These are phyloP conservation scores for Saccharum spontaneum DNA, from an alignment of 176 grass and related monocot genomes.

Conservation along the genomic window DNA sequence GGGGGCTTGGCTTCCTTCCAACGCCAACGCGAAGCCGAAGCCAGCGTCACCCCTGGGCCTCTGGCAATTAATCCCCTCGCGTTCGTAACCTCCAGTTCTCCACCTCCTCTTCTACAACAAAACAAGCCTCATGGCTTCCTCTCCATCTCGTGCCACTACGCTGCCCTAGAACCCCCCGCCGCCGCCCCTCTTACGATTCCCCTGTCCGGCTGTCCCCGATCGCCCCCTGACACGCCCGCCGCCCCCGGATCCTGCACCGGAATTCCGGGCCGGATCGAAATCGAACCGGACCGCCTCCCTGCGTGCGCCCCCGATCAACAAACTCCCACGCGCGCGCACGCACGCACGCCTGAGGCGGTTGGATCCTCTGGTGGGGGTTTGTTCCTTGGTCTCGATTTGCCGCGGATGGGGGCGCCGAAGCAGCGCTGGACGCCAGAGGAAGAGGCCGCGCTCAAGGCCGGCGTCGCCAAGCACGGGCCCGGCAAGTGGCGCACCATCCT, in stretches of 20 bases:
- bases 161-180: conserved; percentile 11
- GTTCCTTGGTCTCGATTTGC: background rate
- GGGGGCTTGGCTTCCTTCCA: background rate
- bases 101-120: conserved; percentile 15
- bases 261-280: conserved; percentile 21
- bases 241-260: conserved; percentile 3
- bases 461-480: conserved; percentile 79
- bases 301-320: conserved; percentile 8
- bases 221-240: background rate
- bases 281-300: background rate
- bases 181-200: conserved; percentile 4
- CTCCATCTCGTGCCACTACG: conserved; percentile 33
- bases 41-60: no score
- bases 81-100: background rate
- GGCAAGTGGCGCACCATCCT: conserved; percentile 97
- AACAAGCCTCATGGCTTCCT: conserved; percentile 13
- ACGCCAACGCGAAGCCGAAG: background rate
- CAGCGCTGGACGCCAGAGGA: conserved; percentile 93
- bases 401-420: conserved; percentile 83
- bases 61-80: background rate
- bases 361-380: background rate
- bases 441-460: conserved; percentile 90
- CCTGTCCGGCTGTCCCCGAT: background rate
- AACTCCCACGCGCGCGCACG: background rate
- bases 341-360: background rate